Conservation (phyloP, 257 asterid species). For the Eustoma russellianum region DNA sequence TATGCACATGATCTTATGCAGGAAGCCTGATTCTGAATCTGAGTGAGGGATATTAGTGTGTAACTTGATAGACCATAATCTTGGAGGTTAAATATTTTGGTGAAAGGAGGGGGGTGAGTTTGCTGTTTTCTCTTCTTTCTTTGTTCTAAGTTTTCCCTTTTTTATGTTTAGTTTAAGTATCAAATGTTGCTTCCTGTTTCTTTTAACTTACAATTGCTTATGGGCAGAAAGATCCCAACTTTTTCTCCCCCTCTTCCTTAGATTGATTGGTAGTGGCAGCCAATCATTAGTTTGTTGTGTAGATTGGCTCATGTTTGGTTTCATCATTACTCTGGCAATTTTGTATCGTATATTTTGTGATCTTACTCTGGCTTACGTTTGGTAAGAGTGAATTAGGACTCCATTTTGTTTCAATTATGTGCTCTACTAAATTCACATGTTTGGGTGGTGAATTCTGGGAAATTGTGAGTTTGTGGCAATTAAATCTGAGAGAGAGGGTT, state of each 20-base stretch:
- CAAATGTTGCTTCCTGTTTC: neutral
- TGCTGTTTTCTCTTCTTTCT: slow-evolving; percentile 13
- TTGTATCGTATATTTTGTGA: too few species aligned
- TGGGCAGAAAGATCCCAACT: slow-evolving; percentile 5
- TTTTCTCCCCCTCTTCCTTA: neutral
- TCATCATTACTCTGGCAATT: too few species aligned
- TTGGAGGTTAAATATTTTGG: slow-evolving; percentile 10
- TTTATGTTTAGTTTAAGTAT: neutral
- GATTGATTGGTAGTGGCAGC: too few species aligned
- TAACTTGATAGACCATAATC: slow-evolving; percentile 14
- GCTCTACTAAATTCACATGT: too few species aligned
- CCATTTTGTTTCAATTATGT: neutral
- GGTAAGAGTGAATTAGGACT: too few species aligned
- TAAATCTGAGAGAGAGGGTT: too few species aligned
- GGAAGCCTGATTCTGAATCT: slow-evolving; percentile 34
- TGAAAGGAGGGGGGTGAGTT: too few species aligned
- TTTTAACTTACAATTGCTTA: slow-evolving; percentile 2
- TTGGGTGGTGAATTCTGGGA: too few species aligned
- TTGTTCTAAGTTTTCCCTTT: neutral
- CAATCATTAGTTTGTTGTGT: too few species aligned
- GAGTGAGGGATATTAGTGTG: slow-evolving; percentile 2
- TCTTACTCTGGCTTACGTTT: too few species aligned
- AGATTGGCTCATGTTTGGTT: too few species aligned
- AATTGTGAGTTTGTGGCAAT: too few species aligned
- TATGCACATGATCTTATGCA: slow-evolving; percentile 73